Percentiles rank a stretch among this genome's conserved stretches.
phyloP scores from a whole-genome alignment of 2,329 filamentous ascomycete species.

The Talaromyces sp. region DNA sequence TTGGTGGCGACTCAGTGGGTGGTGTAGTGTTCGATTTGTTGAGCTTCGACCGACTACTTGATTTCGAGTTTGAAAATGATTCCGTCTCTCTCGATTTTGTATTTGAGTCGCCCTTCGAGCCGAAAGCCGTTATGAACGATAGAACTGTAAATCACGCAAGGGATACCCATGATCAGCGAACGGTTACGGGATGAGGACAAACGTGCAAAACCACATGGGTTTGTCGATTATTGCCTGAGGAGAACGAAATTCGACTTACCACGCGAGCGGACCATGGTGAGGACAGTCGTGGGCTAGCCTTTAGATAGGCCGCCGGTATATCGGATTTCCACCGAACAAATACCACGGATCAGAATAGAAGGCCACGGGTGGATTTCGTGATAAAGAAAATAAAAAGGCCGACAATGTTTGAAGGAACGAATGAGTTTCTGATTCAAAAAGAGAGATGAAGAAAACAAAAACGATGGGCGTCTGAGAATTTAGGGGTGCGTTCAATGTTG shows the following conservation, averaged over 20 bases:
- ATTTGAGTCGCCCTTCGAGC: slow-evolving; percentile 34
- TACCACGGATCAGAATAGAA: not conserved
- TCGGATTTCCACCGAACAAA: not conserved
- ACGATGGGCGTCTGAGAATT: not conserved
- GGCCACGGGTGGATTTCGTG: not conserved
- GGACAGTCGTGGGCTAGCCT: slow-evolving; percentile 8
- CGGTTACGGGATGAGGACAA: slow-evolving; percentile 35
- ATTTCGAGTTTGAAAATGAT: not conserved
- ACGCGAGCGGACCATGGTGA: slow-evolving; percentile 38
- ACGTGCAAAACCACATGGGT: slow-evolving; percentile 4
- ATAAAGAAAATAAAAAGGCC: not conserved
- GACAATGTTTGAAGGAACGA: not conserved
- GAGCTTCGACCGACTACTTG: slow-evolving; percentile 10
- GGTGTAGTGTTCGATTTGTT: slow-evolving; percentile 8
- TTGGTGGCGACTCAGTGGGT: slow-evolving; percentile 3
- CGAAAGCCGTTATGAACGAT: slow-evolving; percentile 72
- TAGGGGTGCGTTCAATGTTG: not conserved
- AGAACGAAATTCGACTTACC: slow-evolving; percentile 29
- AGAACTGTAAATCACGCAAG: slow-evolving; percentile 73
- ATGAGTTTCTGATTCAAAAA: not conserved
- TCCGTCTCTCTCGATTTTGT: slow-evolving; percentile 24
- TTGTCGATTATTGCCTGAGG: not conserved
- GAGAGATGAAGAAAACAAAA: not conserved
- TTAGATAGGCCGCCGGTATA: slow-evolving; percentile 3
- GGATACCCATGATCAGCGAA: slow-evolving; percentile 75